Percentiles rank a stretch among this genome's conserved stretches.
phyloP scores from a whole-genome alignment of 2,329 filamentous ascomycete genomes.

The Aspergillus brunneoviolaceus region DNA sequence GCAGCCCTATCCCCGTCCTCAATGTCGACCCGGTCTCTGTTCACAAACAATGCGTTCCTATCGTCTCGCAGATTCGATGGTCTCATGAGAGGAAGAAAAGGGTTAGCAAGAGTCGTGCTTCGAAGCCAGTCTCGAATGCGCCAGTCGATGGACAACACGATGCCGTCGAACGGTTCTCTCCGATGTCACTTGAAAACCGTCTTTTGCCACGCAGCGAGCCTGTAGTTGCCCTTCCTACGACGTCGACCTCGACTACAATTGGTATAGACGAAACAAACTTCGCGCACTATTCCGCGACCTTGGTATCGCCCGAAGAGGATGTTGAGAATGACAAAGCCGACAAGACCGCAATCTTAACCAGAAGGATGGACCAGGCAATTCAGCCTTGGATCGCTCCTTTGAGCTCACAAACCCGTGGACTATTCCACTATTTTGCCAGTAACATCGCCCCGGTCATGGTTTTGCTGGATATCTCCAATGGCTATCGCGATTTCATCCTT shows the following conservation, averaged over 20 bases:
- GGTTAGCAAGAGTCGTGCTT: not conserved
- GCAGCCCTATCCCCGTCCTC: constrained; percentile 14
- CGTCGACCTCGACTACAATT: not conserved
- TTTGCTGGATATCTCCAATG: constrained; percentile 30
- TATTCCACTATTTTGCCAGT: constrained; percentile 23
- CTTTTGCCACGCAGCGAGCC: not conserved
- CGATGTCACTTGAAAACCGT: not conserved
- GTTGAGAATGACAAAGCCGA: not conserved
- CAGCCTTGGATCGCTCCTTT: constrained; percentile 17
- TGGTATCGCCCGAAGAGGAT: not conserved
- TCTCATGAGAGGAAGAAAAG: not conserved
- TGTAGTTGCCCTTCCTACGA: not conserved
- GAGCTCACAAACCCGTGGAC: constrained; percentile 12
- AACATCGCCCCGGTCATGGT: constrained; percentile 32
- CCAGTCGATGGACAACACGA: not conserved
- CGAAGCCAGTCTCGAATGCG: not conserved
- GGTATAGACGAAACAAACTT: not conserved
- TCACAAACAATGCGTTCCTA: not conserved
- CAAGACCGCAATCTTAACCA: not conserved
- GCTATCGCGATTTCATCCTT: constrained; percentile 30
- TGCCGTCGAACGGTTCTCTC: not conserved
- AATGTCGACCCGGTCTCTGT: not conserved
- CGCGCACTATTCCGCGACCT: not conserved
- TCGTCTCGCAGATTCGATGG: not conserved
- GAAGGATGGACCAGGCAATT: not conserved